phyloP scores from a whole-genome alignment of 352 stramenopile genomes.

The Pythium rhizo-oryzae region DNA sequence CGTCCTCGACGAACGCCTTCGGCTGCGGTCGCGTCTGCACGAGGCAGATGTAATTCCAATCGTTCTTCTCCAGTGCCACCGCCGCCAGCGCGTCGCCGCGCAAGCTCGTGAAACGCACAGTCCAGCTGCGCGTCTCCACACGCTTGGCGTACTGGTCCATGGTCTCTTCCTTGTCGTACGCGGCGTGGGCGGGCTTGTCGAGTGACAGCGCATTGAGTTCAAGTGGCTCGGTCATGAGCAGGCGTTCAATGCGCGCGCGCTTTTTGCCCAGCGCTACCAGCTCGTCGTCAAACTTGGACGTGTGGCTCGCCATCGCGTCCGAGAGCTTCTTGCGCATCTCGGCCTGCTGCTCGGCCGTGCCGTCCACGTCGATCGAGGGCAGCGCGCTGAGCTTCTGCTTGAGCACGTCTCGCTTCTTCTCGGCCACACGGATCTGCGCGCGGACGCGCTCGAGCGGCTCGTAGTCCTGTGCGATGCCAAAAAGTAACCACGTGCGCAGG shows the following conservation, averaged over 20 bases:
- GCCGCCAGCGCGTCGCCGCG: slow-evolving; percentile 48
- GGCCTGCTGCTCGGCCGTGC: slow-evolving; percentile 44
- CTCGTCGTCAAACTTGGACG: slow-evolving; percentile 46
- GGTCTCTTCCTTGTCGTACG: slow-evolving; percentile 34
- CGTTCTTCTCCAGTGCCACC: slow-evolving; percentile 54
- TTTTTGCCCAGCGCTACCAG: slow-evolving; percentile 36
- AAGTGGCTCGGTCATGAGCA: slow-evolving; percentile 67
- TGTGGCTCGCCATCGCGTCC: slow-evolving; percentile 42
- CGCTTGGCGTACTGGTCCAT: slow-evolving; percentile 33
- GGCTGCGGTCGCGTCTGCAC: slow-evolving; percentile 58
- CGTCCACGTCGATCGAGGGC: slow-evolving; percentile 49
- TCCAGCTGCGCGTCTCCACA: slow-evolving; percentile 60
- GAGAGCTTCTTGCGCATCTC: slow-evolving; percentile 61
- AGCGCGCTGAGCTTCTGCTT: slow-evolving; percentile 59
- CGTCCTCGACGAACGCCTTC: slow-evolving; percentile 58
- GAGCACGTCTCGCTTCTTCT: slow-evolving; percentile 48
- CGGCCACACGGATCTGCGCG: slow-evolving; percentile 35
- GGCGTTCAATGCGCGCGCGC: slow-evolving; percentile 40
- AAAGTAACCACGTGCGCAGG: slow-evolving; percentile 60
- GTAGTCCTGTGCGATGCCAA: slow-evolving; percentile 61
- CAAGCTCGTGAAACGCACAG: slow-evolving; percentile 50
- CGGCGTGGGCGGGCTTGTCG: slow-evolving; percentile 29
- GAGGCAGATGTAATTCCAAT: slow-evolving; percentile 71
- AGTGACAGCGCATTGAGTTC: slow-evolving; percentile 39
- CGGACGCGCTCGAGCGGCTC: slow-evolving; percentile 44